Percentiles rank a stretch among this genome's conserved stretches.
These are phyloP conservation scores for Pseudocercospora ulei DNA, from an alignment of 2,329 filamentous ascomycete species.

Conservation along the genomic window DNA sequence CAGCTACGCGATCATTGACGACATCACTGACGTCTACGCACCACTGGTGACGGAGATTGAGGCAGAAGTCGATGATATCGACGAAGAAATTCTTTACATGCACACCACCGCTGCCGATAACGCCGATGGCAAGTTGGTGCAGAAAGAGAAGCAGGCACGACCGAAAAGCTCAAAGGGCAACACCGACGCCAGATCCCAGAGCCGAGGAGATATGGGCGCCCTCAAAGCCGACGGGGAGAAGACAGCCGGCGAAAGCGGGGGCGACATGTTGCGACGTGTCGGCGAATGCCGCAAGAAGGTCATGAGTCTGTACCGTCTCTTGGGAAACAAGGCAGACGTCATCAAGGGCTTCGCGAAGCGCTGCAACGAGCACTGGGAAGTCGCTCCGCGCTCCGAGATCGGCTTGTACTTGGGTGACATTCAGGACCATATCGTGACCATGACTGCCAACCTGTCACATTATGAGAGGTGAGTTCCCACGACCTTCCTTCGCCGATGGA, in stretches of 20 bases:
- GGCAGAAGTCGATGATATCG: slow-evolving; percentile 92
- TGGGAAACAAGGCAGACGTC: slow-evolving; percentile 96
- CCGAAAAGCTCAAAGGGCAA: slow-evolving; percentile 12
- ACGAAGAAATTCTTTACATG: slow-evolving; percentile 76
- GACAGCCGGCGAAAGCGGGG: slow-evolving; percentile 41
- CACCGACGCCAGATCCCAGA: slow-evolving; percentile 33
- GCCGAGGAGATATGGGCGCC: slow-evolving; percentile 26
- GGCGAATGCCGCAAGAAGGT: slow-evolving; percentile 95
- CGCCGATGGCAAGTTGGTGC: slow-evolving; percentile 22
- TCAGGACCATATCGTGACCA: slow-evolving; percentile 97
- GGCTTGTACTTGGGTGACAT: slow-evolving; percentile 97
- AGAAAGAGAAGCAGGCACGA: slow-evolving; percentile 19
- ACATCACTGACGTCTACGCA: slow-evolving; percentile 93
- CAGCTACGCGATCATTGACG: slow-evolving; percentile 93
- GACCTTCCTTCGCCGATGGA: not conserved
- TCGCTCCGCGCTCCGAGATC: slow-evolving; percentile 89
- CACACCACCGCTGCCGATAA: slow-evolving; percentile 50
- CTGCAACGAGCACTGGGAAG: slow-evolving; percentile 96
- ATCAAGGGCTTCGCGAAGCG: slow-evolving; percentile 98
- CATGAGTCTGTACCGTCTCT: slow-evolving; percentile 83
- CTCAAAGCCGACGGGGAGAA: slow-evolving; percentile 33
- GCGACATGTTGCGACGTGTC: slow-evolving; percentile 83
- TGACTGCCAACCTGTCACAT: slow-evolving; percentile 91
- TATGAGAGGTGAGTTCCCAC: slow-evolving; percentile 92
- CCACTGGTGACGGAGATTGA: slow-evolving; percentile 89